Percentiles rank a stretch among this genome's conserved stretches.
These are phyloP conservation scores for Acorus calamus DNA, from an alignment of 106 monocot genomes.

Conservation along the genomic window DNA sequence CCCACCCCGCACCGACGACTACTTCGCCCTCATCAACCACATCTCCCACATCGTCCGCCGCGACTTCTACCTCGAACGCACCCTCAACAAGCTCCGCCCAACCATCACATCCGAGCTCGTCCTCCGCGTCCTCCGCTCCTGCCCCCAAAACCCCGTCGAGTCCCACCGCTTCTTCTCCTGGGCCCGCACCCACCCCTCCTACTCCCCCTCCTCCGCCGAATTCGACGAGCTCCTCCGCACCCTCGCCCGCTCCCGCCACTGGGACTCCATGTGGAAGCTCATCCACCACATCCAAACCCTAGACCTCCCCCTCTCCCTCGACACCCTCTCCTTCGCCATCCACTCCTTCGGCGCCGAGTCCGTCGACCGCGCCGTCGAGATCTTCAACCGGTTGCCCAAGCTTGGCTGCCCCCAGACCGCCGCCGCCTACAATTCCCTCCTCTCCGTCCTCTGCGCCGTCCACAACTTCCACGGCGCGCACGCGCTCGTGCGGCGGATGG, in stretches of 20 bases:
- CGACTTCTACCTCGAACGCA: conserved; percentile 91
- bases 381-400: conserved; percentile 65
- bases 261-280: conserved; percentile 50
- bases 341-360: conserved; percentile 45
- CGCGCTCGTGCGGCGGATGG: conserved; percentile 80
- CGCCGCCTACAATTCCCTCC: conserved; percentile 60
- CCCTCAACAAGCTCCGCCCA: conserved; percentile 66
- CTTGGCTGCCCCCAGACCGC: conserved; percentile 55
- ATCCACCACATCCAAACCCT: conserved; percentile 47
- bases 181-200: conserved; percentile 41
- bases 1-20: conserved; percentile 44
- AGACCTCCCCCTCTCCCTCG: conserved; percentile 48
- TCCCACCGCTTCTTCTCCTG: conserved; percentile 85
- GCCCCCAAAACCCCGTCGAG: conserved; percentile 34
- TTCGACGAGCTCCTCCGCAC: conserved; percentile 60
- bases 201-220: conserved; percentile 45
- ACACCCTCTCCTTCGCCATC: conserved; percentile 57
- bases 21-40: conserved; percentile 80
- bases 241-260: conserved; percentile 45
- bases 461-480: conserved; percentile 66
- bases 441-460: conserved; percentile 39
- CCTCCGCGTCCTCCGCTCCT: conserved; percentile 67
- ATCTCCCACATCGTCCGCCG: conserved; percentile 68
- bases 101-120: conserved; percentile 61
- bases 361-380: conserved; percentile 60